A percentile compares a stretch with the other conserved stretches of the same genome.
Conservation (phyloP, 208 protist species). For the Trypanosomatidae sp. region DNA sequence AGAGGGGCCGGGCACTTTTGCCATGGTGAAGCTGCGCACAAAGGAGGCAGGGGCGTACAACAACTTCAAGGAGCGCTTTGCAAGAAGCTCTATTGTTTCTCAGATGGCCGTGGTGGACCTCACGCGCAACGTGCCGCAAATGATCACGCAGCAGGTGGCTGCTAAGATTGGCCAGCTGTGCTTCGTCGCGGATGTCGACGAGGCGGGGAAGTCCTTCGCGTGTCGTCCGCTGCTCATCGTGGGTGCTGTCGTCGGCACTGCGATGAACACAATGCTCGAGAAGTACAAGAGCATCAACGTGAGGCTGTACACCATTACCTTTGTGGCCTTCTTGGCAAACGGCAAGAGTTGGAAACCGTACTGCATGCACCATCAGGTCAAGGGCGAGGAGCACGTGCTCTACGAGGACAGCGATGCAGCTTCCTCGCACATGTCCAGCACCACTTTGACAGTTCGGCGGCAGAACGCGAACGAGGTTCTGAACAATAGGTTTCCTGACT, state of each 20-base stretch:
- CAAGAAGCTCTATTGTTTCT: slow-evolving; percentile 25
- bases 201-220: slow-evolving; percentile 20
- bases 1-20: slow-evolving; percentile 10
- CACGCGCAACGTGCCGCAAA: slow-evolving; percentile 33
- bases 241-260: slow-evolving; percentile 35
- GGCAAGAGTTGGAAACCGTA: slow-evolving; percentile 45
- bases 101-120: slow-evolving; percentile 49
- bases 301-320: slow-evolving; percentile 38
- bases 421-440: slow-evolving; percentile 8
- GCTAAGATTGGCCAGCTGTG: slow-evolving; percentile 53
- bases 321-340: slow-evolving; percentile 46
- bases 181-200: slow-evolving; percentile 34
- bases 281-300: slow-evolving; percentile 14
- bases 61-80: slow-evolving; percentile 32
- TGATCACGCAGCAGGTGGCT: slow-evolving; percentile 56
- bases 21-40: slow-evolving; percentile 33
- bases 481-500: slow-evolving; percentile 35
- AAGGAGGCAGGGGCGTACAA: slow-evolving; percentile 33
- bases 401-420: slow-evolving; percentile 16
- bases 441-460: slow-evolving; percentile 9
- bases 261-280: slow-evolving; percentile 15
- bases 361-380: slow-evolving; percentile 56
- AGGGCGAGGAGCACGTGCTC: slow-evolving; percentile 30
- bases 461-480: slow-evolving; percentile 40
- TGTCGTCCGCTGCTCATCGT: slow-evolving; percentile 37